phyloP scores from a whole-genome alignment of 1,284 basidiomycete species.

The Mycosarcoma mackinlayi region DNA sequence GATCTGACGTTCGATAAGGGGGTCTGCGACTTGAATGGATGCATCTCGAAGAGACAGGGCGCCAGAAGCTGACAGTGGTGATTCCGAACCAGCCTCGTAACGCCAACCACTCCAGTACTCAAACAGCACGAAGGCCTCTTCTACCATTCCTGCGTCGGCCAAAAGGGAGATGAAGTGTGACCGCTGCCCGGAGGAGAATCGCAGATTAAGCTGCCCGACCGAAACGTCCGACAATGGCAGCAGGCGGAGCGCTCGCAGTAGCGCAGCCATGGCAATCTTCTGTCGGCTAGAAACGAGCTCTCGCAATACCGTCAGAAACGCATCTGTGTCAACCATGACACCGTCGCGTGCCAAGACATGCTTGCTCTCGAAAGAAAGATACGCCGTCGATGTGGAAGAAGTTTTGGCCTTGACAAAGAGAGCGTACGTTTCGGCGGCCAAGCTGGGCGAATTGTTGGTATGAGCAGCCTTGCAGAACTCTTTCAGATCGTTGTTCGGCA shows the following conservation, averaged over 20 bases:
- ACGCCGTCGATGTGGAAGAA: background rate
- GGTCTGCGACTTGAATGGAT: constrained; percentile 12
- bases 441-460: background rate
- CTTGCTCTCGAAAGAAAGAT: background rate
- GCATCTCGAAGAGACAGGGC: constrained; percentile 4
- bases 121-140: constrained; percentile 38
- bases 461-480: constrained; percentile 26
- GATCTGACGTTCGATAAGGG: constrained; percentile 33
- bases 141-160: constrained; percentile 19
- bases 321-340: constrained; percentile 22
- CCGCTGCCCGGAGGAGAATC: constrained; percentile 11
- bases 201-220: constrained; percentile 25
- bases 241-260: constrained; percentile 27
- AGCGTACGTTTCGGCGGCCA: constrained; percentile 18
- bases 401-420: constrained; percentile 39
- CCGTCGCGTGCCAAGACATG: constrained; percentile 30
- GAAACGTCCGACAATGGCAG: constrained; percentile 22
- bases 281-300: constrained; percentile 9
- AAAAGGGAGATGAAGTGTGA: constrained; percentile 12
- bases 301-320: constrained; percentile 17
- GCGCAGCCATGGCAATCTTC: constrained; percentile 9
- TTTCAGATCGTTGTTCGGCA: constrained; percentile 21
- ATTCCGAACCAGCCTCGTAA: constrained; percentile 6
- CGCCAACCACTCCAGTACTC: constrained; percentile 32
- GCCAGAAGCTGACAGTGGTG: background rate